These are phyloP conservation scores for Penicillium silybi DNA, from an alignment of 495 filamentous ascomycete species.

Conservation along the genomic window DNA sequence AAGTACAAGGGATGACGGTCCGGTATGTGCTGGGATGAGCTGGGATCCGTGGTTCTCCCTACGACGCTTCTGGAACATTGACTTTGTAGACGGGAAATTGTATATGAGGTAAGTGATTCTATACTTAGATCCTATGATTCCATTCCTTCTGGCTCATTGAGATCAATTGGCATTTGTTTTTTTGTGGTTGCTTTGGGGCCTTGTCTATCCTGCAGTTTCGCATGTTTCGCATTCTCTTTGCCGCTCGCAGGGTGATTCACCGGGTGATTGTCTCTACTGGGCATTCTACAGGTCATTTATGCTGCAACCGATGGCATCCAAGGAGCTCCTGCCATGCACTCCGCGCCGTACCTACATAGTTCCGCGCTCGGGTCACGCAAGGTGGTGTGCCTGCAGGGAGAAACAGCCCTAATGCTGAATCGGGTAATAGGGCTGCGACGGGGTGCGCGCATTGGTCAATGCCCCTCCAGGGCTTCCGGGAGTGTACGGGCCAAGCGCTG, in stretches of 20 bases:
- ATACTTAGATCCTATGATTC: neutral
- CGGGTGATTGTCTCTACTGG: neutral
- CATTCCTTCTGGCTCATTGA: conserved; percentile 4
- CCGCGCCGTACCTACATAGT: conserved; percentile 10
- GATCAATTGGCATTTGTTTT: neutral
- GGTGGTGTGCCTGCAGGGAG: conserved; percentile 17
- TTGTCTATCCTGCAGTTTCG: neutral
- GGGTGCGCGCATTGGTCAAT: neutral
- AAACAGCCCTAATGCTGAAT: conserved; percentile 23
- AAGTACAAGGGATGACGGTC: conserved; percentile 25
- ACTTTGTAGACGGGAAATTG: neutral
- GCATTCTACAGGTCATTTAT: neutral
- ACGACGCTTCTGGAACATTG: neutral
- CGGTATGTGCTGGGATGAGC: conserved; percentile 25
- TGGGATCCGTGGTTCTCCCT: conserved; percentile 16
- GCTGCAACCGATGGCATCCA: conserved; percentile 3
- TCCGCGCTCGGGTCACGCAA: conserved; percentile 6
- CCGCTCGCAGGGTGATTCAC: conserved; percentile 4
- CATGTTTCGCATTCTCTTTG: neutral
- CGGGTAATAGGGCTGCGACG: conserved; percentile 24
- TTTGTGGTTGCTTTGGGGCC: neutral
- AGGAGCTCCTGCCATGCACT: neutral
- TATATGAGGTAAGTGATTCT: neutral
- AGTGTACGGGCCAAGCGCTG: neutral
- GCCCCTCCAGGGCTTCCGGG: neutral